Evolutionary conservation across 1,139 yeast species (phyloP), one percentile per base, ranked within the genome.

Genomic region (Pichia terricola): DNA sequence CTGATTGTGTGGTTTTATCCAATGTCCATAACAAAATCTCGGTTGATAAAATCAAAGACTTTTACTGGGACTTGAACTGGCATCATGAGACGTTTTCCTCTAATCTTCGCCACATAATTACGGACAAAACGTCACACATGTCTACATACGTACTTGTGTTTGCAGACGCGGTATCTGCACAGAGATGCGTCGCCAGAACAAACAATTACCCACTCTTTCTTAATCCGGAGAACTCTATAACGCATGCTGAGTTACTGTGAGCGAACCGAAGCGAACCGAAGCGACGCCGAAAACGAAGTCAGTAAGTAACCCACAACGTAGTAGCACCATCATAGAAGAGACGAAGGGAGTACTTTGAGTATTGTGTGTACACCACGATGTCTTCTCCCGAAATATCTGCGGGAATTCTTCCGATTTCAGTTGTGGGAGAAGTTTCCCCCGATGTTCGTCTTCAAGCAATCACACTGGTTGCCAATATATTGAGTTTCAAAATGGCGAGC

Each of bases 121-220:
- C 56, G 31, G 62, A 57, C 36, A 51, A 57, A 27, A 53, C 53
- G 25, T 58, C 63, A 11, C 65, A 64, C 4, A 57, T 67, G 2
- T 54, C 61, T 9, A 64, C 67, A 11, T 67, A 67, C 53, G 59
- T 80, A 10, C 59, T 81, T 5, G 61, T 74, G 39, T 81, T 82
- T 55, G 64, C 65, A 11, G 67, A 68, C 49, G 57, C 55, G n/a
- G 58, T 62, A 3, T 76, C 75, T 50, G 81, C 88, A 0, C 56
- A 53, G 32, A 57, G 81, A 41, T 77, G 80, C 50, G 75, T 73
- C 2, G 59, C 76, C n/a, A 72, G 72, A 48, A 72, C 66, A 56
- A 75, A 81, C 57, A 79, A 81, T 5, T 68, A 65, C 41, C 56
- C 56, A 26, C 64, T 69, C 48, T 72, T 71, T 34, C 54, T 60